Base-by-base conservation (phyloP, 257 asterid species). In the Solanum verrucosum region DNA sequence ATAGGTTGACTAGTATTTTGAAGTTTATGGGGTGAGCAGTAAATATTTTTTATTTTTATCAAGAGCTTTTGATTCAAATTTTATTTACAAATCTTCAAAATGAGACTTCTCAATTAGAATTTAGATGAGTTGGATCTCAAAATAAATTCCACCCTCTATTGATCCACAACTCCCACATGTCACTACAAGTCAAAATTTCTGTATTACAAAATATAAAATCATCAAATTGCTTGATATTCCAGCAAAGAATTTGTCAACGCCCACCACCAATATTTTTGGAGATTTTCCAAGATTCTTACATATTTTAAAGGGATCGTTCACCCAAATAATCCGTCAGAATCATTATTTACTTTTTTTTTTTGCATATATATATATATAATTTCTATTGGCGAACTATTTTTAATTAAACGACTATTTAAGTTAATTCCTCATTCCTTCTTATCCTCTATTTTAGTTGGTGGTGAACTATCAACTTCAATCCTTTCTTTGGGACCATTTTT, bases 11-110 rank as follows among this genome's bases (percentile, higher is more conserved):
- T 67, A 67, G 9, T 67, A 67, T 67, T 67, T 67, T 67, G 21
- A 67, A 25, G 7, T 44, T 44, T 1, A 2, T 44, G 52, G 52
- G 16, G 12, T 44, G 52, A 44, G 16, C 16, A 12, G 0, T 12
- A 12, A 44, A 16, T 44, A 44, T 44, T 44, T 44, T 42, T 42
- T 44, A 0, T 44, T 44, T 44, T 44, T 44, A 44, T 44, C 16
- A 44, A 44, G 1, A 12, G 2, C 0, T 42, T 44, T 44, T 44
- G 16, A 0, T 63, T 63, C 31, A 67, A 27, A 67, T 0, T 12
- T n/a, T 67, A 23, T 67, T 25, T 27, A 65, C 3, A 67, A 67
- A 25, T 67, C 1, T 11, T 23, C 20, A 27, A 67, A 2, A 2
- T 5, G 3, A 67, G 2, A 67, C 20, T 27, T 67, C 2, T 2